Percentiles rank a stretch among this genome's conserved stretches.
Conservation (phyloP, 2,329 filamentous ascomycete species). For the Xylaria sp. region DNA sequence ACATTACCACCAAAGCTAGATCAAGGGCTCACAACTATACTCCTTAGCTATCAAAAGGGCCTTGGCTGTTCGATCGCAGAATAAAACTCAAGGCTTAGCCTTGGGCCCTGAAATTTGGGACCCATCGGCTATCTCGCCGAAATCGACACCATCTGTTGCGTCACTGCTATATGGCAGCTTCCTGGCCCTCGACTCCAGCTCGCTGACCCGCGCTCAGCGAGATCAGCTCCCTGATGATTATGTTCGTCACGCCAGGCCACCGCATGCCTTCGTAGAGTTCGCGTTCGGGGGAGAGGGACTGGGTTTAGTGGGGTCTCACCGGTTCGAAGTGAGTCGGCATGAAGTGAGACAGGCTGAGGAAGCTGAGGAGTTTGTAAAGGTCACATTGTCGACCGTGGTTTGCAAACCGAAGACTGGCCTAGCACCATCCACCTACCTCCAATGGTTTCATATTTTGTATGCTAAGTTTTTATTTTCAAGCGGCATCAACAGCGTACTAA, state of each 20-base stretch:
- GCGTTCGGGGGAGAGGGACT: constrained; percentile 12
- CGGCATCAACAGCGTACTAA: constrained; percentile 9
- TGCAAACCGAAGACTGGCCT: constrained; percentile 18
- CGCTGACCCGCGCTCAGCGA: constrained; percentile 1
- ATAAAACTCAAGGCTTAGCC: background rate
- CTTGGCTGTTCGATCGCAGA: constrained; percentile 12
- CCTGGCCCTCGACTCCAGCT: constrained; percentile 20
- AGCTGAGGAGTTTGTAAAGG: constrained; percentile 12
- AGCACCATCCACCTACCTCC: background rate
- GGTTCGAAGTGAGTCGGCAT: constrained; percentile 21
- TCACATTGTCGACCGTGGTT: constrained; percentile 15
- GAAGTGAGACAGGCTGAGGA: background rate
- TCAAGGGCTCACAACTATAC: background rate
- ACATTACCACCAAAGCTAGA: background rate
- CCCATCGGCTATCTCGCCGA: constrained; percentile 12
- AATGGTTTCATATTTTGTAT: constrained; percentile 19
- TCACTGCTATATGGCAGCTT: constrained; percentile 24
- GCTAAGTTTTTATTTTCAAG: constrained; percentile 22
- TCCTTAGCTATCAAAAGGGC: constrained; percentile 12
- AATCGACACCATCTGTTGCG: constrained; percentile 18
- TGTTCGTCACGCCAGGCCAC: constrained; percentile 9
- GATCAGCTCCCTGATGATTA: constrained; percentile 19
- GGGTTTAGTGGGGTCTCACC: constrained; percentile 22
- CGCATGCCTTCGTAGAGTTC: constrained; percentile 24
- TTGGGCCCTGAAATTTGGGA: constrained; percentile 14